Base-by-base conservation (phyloP, 495 filamentous ascomycete genomes). In the Rusavskia elegans region DNA sequence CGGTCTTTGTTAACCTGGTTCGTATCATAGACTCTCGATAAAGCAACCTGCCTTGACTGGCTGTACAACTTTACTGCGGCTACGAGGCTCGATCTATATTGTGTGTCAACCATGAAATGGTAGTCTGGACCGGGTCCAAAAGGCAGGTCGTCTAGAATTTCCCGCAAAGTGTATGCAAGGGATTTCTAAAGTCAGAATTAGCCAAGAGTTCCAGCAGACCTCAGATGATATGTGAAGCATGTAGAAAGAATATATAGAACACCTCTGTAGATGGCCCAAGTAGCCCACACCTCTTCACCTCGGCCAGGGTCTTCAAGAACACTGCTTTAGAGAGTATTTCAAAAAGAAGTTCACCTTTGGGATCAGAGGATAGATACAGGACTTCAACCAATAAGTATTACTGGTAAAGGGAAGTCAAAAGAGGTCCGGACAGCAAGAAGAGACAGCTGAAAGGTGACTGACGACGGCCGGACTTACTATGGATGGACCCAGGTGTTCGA, bases 101-200 rank as follows among this genome's bases (percentile, higher is more conserved):
- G 78, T 40, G 80, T 79, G 60, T 95, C 85, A 46, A 92, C 71
- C 2, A 72, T 75, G 41, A 97, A 85, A 16, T 64, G 67, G 45
- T 81, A 80, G 21, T 80, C 69, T 0, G 84, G 79, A 3, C 69
- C 71, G 16, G 71, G 68, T 5, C 79, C 77, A 64, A 89, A 95
- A 0, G 90, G 87, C 1, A 95, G 78, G 40, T 95, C 87, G 23
- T 87, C 81, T 13, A 98, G 79, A 21, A 94, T 87, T 54, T 89
- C 82, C 35, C 84, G 84, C 35, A 97, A 72, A 0, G 92, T 98
- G 53, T 84, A 88, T 11, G 88, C 88, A 30, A 98, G 72, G 0
- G 89, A 95, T 63, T 93, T 92, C 74, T 81, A 17, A 16, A 20
- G 8, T 8, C 44, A 9, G 19, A 10, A 42, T 42, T 19, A 42